Evolutionary conservation across 108 stramenopile genomes (phyloP).

Genomic region (Epithemia pelagica): DNA sequence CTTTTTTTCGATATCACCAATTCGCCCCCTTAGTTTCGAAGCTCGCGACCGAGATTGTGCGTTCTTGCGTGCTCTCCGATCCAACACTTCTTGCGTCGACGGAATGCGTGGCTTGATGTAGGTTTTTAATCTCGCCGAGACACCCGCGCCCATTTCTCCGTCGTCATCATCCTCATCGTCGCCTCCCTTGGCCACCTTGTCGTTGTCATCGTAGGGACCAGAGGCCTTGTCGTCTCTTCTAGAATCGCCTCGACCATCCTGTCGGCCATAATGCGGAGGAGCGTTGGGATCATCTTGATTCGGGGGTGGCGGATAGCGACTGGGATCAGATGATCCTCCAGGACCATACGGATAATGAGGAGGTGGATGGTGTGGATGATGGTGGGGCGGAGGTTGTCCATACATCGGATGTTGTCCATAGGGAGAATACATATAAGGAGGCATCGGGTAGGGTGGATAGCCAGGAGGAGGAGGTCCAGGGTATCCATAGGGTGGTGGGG

Average conservation of each 20-base stretch:
- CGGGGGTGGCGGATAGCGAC: not conserved
- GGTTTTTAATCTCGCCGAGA: conserved; percentile 41
- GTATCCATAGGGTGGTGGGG: conserved; percentile 2
- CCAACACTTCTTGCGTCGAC: conserved; percentile 41
- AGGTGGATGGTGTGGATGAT: conserved; percentile 8
- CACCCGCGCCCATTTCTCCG: conserved; percentile 19
- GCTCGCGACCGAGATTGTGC: conserved; percentile 65
- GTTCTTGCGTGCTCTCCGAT: conserved; percentile 65
- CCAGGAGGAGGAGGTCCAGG: not conserved
- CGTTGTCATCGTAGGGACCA: not conserved
- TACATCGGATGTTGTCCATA: conserved; percentile 7
- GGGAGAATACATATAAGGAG: conserved; percentile 3
- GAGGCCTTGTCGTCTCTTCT: not conserved
- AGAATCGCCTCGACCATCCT: not conserved
- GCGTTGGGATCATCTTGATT: conserved; percentile 1
- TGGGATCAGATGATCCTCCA: not conserved
- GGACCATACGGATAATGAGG: conserved; percentile 14
- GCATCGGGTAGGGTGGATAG: conserved; percentile 1
- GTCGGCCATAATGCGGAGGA: not conserved
- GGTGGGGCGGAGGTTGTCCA: conserved; percentile 10
- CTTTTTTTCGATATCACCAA: conserved; percentile 41
- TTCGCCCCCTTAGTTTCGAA: conserved; percentile 42
- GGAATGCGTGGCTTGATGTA: conserved; percentile 48
- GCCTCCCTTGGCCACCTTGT: conserved; percentile 8
- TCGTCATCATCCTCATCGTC: conserved; percentile 28